phyloP scores from a whole-genome alignment of 768 basidiomycete species.

The Mycena leptocephala region DNA sequence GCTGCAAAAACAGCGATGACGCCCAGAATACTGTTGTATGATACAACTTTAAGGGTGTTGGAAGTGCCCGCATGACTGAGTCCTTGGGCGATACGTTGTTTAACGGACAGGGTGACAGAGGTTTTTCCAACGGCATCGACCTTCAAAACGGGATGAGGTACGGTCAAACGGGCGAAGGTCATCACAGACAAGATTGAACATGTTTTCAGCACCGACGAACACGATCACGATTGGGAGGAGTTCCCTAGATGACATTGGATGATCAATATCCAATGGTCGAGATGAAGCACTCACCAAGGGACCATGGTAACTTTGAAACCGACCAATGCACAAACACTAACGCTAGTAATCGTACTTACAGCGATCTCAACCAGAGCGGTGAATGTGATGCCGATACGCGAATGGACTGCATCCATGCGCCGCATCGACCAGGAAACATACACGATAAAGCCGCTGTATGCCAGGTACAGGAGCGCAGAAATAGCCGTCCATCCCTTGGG shows the following conservation, averaged over 20 bases:
- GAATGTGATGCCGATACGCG: slow-evolving; percentile 91
- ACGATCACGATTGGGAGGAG: slow-evolving; percentile 94
- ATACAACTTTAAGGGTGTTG: slow-evolving; percentile 92
- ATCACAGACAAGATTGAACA: slow-evolving; percentile 89
- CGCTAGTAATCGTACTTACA: slow-evolving; percentile 93
- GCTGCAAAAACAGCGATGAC: slow-evolving; percentile 81
- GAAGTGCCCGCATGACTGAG: slow-evolving; percentile 92
- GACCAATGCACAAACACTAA: slow-evolving; percentile 92
- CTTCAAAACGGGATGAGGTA: slow-evolving; percentile 57
- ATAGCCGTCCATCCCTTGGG: slow-evolving; percentile 70
- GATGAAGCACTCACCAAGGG: slow-evolving; percentile 72
- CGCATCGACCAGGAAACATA: slow-evolving; percentile 86
- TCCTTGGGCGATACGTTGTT: slow-evolving; percentile 93
- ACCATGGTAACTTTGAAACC: slow-evolving; percentile 93
- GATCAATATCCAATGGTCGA: not conserved
- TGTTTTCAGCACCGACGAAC: slow-evolving; percentile 97
- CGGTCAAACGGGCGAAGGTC: slow-evolving; percentile 17
- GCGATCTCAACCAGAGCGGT: slow-evolving; percentile 94
- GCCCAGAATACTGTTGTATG: slow-evolving; percentile 88
- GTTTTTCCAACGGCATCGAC: slow-evolving; percentile 91
- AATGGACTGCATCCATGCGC: slow-evolving; percentile 89
- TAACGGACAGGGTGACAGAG: slow-evolving; percentile 89
- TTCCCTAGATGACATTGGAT: slow-evolving; percentile 67
- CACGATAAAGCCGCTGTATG: slow-evolving; percentile 82
- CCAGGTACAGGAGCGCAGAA: slow-evolving; percentile 80